Evolutionary conservation across 2,329 filamentous ascomycete genomes (phyloP).

Genomic region (Penicillium sp.): DNA sequence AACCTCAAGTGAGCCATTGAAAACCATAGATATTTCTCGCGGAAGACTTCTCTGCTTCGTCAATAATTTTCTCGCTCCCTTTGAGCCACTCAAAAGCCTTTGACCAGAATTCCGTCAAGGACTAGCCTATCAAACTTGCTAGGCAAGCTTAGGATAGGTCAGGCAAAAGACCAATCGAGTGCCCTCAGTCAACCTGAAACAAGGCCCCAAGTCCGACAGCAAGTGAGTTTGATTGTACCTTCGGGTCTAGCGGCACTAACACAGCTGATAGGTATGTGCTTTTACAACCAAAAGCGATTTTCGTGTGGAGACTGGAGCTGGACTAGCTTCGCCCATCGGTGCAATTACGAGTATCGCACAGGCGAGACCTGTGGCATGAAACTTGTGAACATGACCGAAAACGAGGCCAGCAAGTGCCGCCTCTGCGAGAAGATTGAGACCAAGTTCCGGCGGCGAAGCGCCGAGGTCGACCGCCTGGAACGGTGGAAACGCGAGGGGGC

Average conservation of each 20-base stretch:
- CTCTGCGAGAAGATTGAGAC: slow-evolving; percentile 88
- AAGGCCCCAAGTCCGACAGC: slow-evolving; percentile 27
- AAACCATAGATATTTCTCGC: slow-evolving; percentile 27
- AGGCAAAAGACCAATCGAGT: slow-evolving; percentile 37
- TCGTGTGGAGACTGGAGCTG: slow-evolving; percentile 90
- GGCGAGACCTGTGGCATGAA: slow-evolving; percentile 96
- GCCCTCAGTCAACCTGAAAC: slow-evolving; percentile 38
- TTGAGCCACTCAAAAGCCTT: slow-evolving; percentile 17
- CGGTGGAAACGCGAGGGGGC: slow-evolving; percentile 76
- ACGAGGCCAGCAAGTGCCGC: slow-evolving; percentile 71
- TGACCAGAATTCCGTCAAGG: slow-evolving; percentile 27
- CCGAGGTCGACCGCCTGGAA: slow-evolving; percentile 74
- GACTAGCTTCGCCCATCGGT: slow-evolving; percentile 90
- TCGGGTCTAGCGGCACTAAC: slow-evolving; percentile 33
- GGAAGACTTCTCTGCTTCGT: slow-evolving; percentile 22
- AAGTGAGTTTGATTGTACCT: slow-evolving; percentile 39
- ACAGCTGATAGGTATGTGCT: slow-evolving; percentile 73
- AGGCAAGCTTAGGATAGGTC: slow-evolving; percentile 28
- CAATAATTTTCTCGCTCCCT: slow-evolving; percentile 26
- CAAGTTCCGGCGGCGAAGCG: slow-evolving; percentile 74
- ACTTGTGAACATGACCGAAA: slow-evolving; percentile 76
- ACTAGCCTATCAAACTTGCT: slow-evolving; percentile 40
- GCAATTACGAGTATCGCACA: slow-evolving; percentile 91
- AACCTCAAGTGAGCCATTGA: slow-evolving; percentile 17
- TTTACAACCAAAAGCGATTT: slow-evolving; percentile 89